These are phyloP conservation scores for Hylodesmum podocarpum DNA, from an alignment of 306 rosid species.

Conservation along the genomic window DNA sequence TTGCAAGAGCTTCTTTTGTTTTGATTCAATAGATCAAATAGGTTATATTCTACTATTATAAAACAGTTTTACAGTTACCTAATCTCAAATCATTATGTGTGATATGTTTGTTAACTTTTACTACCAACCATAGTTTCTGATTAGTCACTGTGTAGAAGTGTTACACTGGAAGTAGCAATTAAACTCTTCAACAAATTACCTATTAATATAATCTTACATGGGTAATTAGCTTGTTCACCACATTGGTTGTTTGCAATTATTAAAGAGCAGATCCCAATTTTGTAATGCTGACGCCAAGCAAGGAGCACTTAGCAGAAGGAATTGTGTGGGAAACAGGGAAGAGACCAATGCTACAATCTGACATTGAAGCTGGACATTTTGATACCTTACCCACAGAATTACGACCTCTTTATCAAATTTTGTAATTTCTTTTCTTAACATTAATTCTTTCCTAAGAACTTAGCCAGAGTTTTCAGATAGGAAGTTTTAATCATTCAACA, in stretches of 20 bases:
- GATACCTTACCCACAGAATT: constrained; percentile 78
- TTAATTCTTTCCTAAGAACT: background rate
- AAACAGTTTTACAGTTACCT: no score
- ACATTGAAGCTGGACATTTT: constrained; percentile 74
- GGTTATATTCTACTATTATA: no score
- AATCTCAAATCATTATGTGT: no score
- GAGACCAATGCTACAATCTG: constrained; percentile 76
- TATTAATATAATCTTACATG: background rate
- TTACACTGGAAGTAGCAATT: no score
- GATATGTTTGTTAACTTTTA: no score
- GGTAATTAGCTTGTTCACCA: background rate
- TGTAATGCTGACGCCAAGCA: constrained; percentile 89
- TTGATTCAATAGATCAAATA: constrained; percentile 14
- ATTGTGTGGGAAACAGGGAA: constrained; percentile 73
- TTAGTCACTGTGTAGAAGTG: no score
- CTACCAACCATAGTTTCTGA: no score
- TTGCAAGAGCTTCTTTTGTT: constrained; percentile 8
- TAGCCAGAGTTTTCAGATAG: no score
- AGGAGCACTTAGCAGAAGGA: constrained; percentile 92
- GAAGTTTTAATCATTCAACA: no score
- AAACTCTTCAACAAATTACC: no score
- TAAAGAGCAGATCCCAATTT: constrained; percentile 97
- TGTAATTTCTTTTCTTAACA: constrained; percentile 38
- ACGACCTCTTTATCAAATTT: constrained; percentile 63
- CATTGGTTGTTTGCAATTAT: constrained; percentile 57